A percentile compares a stretch with the other conserved stretches of the same genome.
These are phyloP conservation scores for Orychophragmus violaceus DNA, from an alignment of 345 rosid species.

Conservation along the genomic window DNA sequence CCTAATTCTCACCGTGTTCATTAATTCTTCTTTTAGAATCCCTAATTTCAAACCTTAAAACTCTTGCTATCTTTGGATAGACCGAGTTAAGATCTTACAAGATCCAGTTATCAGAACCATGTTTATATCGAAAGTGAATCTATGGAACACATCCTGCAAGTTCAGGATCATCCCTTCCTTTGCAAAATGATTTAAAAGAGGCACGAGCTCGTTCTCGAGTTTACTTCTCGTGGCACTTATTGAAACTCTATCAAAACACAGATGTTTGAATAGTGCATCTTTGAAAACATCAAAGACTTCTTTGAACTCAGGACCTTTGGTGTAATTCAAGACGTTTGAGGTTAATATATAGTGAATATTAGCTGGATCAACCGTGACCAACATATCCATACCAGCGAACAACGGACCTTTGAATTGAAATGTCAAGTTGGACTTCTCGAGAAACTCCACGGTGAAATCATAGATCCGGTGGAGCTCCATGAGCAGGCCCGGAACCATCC, in stretches of 20 bases:
- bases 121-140: not conserved
- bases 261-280: not conserved
- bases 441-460: not conserved
- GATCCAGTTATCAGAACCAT: not conserved
- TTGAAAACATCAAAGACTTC: not conserved
- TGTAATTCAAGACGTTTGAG: not conserved
- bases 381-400: not conserved
- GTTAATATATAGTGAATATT: not conserved
- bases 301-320: not conserved
- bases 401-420: not conserved
- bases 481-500: not conserved
- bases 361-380: no score
- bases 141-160: not conserved
- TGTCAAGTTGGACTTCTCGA: not conserved
- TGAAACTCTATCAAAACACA: no score
- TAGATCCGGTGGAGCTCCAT: not conserved
- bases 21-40: no score
- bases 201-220: constrained; percentile 20
- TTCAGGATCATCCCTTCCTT: not conserved
- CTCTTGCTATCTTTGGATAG: no score
- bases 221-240: not conserved
- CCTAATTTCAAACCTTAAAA: no score
- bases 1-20: no score
- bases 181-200: constrained; percentile 32
- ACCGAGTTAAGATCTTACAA: no score